phyloP scores from a whole-genome alignment of 75 land plant species.

The Isoetes taiwanensis region DNA sequence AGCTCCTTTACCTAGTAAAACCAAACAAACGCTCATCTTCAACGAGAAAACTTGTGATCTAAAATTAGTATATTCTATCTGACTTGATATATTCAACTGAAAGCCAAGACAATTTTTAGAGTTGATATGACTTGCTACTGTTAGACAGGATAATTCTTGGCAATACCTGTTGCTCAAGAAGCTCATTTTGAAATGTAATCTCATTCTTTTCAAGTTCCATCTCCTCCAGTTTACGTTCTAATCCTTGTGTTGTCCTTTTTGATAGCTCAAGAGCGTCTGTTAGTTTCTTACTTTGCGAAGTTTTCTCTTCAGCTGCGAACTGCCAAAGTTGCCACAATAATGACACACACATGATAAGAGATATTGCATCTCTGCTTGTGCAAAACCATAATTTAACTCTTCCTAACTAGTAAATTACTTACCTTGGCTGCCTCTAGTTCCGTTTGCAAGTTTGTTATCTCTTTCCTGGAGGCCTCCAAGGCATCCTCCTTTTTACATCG shows the following conservation, averaged over 20 bases:
- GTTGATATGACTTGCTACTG: too few relatives aligned
- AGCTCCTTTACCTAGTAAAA: conserved; percentile 14
- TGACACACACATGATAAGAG: too few relatives aligned
- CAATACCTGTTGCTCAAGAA: conserved; percentile 27
- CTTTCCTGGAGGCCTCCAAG: conserved; percentile 2
- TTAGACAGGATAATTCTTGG: too few relatives aligned
- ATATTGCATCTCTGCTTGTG: too few relatives aligned
- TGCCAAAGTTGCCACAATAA: too few relatives aligned
- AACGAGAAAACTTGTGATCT: too few relatives aligned
- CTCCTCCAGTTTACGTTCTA: conserved; percentile 13
- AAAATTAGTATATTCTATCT: too few relatives aligned
- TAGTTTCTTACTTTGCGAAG: conserved; percentile 8
- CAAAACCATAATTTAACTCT: not conserved
- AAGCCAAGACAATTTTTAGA: too few relatives aligned
- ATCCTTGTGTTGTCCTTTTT: not conserved
- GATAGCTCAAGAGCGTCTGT: conserved; percentile 13
- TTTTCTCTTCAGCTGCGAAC: conserved; percentile 15
- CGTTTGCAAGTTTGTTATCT: conserved; percentile 13
- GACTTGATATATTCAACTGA: too few relatives aligned
- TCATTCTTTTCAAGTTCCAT: conserved; percentile 11
- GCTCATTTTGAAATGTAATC: conserved; percentile 11
- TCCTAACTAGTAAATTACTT: not conserved
- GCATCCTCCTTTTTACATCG: too few relatives aligned
- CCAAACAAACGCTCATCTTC: too few relatives aligned
- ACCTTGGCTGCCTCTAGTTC: conserved; percentile 16